A percentile compares a stretch with the other conserved stretches of the same genome.
These are phyloP conservation scores for Diaporthe destruens DNA, from an alignment of 2,329 filamentous ascomycete genomes.

Conservation along the genomic window DNA sequence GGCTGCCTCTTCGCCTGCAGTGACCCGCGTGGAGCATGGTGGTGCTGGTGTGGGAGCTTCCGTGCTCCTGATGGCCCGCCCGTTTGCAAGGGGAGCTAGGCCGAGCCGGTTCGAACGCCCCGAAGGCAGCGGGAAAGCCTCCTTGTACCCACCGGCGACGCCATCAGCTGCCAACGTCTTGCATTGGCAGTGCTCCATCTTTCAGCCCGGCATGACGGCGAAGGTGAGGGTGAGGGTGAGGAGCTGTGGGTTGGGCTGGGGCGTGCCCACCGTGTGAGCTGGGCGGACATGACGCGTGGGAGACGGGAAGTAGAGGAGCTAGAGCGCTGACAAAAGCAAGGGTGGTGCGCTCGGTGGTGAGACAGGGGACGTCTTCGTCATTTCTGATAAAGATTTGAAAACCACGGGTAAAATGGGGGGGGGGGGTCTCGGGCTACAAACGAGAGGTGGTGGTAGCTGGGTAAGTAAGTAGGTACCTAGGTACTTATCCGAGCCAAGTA, in stretches of 20 bases:
- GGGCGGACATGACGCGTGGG: constrained; percentile 18
- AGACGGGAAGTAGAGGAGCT: not conserved
- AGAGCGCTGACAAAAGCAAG: constrained; percentile 29
- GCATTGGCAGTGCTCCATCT: not conserved
- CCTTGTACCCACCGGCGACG: not conserved
- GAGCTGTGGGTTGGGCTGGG: not conserved
- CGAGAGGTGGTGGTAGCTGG: constrained; percentile 1
- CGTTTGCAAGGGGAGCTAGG: constrained; percentile 29
- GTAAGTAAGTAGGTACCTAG: too few relatives aligned
- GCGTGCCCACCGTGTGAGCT: not conserved
- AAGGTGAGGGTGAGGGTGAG: not conserved
- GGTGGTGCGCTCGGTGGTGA: constrained; percentile 14
- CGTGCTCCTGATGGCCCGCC: constrained; percentile 8
- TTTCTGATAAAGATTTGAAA: constrained; percentile 23
- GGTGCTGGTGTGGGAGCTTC: constrained; percentile 16
- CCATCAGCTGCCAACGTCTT: not conserved
- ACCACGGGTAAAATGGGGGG: constrained; percentile 25
- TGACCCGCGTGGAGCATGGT: constrained; percentile 8
- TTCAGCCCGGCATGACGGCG: constrained; percentile 3
- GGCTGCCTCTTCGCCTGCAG: not conserved
- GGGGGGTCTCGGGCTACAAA: constrained; percentile 17
- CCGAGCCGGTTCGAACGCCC: constrained; percentile 35
- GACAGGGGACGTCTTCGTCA: constrained; percentile 13
- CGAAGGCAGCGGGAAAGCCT: constrained; percentile 34
- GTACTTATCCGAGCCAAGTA: too few relatives aligned